Conservation (phyloP, 2,329 filamentous ascomycete species). For the Diaporthe nobilis region DNA sequence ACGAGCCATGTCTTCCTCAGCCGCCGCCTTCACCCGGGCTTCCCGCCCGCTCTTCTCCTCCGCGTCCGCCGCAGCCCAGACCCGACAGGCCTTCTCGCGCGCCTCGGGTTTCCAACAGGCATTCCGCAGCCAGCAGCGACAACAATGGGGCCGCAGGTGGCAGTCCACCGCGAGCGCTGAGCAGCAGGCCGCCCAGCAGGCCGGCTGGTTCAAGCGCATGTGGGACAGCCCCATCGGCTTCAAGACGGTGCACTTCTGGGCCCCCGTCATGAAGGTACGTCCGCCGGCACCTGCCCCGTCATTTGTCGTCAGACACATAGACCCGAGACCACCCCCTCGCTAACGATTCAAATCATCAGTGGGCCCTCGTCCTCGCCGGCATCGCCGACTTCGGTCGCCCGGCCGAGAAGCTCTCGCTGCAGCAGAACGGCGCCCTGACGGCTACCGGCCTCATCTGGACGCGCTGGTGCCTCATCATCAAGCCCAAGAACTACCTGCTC, state of each 20-base stretch:
- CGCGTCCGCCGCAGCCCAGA: slow-evolving; percentile 65
- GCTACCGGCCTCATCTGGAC: slow-evolving; percentile 98
- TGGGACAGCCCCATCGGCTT: slow-evolving; percentile 86
- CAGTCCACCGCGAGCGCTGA: slow-evolving; percentile 73
- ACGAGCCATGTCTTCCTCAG: slow-evolving; percentile 49
- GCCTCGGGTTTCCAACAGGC: slow-evolving; percentile 54
- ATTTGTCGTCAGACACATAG: too few relatives aligned
- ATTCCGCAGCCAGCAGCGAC: slow-evolving; percentile 44
- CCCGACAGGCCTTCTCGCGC: slow-evolving; percentile 67
- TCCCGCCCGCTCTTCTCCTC: slow-evolving; percentile 70
- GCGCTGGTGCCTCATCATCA: slow-evolving; percentile 98
- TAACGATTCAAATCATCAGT: too few relatives aligned
- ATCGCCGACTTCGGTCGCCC: slow-evolving; percentile 93
- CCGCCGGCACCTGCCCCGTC: too few relatives aligned
- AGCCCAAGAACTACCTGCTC: slow-evolving; percentile 92
- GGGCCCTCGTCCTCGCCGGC: slow-evolving; percentile 92
- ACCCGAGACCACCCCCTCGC: too few relatives aligned
- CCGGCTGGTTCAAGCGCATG: slow-evolving; percentile 80
- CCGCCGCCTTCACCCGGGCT: slow-evolving; percentile 66
- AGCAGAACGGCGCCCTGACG: slow-evolving; percentile 91
- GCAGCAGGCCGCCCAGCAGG: slow-evolving; percentile 49
- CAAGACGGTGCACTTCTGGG: slow-evolving; percentile 99
- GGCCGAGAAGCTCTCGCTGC: slow-evolving; percentile 91
- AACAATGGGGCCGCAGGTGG: slow-evolving; percentile 72
- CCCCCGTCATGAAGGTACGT: slow-evolving; percentile 86